These are phyloP conservation scores for Coelastrella sp. DNA, from an alignment of 139 green algal genomes.

Conservation along the genomic window DNA sequence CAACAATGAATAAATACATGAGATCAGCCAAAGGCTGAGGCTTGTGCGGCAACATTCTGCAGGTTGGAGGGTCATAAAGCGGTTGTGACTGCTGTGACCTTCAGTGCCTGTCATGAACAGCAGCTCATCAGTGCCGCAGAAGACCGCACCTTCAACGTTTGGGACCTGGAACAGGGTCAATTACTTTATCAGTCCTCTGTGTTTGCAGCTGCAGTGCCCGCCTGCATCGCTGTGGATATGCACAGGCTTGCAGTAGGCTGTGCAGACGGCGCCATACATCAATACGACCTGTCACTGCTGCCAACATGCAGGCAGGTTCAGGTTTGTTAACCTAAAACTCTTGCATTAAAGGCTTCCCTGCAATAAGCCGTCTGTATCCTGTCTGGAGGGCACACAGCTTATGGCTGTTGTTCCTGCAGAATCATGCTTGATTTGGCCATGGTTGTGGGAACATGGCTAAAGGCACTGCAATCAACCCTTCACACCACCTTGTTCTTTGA, in stretches of 20 bases:
- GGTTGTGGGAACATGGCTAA: no score
- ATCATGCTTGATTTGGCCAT: no score
- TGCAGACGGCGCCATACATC: not conserved
- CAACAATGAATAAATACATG: no score
- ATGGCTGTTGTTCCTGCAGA: no score
- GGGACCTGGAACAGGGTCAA: conserved; percentile 25
- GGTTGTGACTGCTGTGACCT: conserved; percentile 18
- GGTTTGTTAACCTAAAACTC: not conserved
- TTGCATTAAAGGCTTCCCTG: no score
- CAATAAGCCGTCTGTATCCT: no score
- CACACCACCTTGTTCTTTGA: no score
- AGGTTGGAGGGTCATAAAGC: conserved; percentile 27
- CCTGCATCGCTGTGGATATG: conserved; percentile 16
- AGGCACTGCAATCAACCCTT: no score
- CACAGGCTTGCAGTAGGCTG: conserved; percentile 11
- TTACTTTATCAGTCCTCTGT: conserved; percentile 30
- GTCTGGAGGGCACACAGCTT: no score
- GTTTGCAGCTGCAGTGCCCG: conserved; percentile 15
- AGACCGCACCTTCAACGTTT: conserved; percentile 39
- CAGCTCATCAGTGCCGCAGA: conserved; percentile 36
- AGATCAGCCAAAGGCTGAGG: no score
- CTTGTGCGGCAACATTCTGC: not conserved
- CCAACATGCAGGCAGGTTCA: conserved; percentile 33
- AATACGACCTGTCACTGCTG: conserved; percentile 21
- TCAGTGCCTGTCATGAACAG: not conserved